phyloP scores from a whole-genome alignment of 1,284 basidiomycete genomes.

The Apiotrichum sp. region DNA sequence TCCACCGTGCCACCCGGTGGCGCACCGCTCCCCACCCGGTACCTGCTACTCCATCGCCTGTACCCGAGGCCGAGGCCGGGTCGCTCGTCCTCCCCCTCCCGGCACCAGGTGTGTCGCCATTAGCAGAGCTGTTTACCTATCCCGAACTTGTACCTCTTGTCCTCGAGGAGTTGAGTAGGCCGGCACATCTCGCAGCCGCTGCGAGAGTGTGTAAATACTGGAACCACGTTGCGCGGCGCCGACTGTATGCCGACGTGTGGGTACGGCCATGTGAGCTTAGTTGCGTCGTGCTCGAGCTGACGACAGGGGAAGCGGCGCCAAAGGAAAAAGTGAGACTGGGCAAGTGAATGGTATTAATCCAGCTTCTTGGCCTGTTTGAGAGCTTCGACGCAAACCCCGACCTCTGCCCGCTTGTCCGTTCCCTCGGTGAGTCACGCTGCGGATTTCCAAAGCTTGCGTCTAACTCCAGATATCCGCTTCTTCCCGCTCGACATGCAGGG shows the following conservation, averaged over 20 bases:
- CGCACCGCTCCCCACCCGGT: background rate
- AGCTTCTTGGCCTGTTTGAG: slow-evolving; percentile 38
- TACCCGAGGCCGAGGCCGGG: slow-evolving; percentile 2
- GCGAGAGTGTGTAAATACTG: slow-evolving; percentile 32
- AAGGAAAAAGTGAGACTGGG: slow-evolving; percentile 16
- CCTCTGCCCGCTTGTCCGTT: slow-evolving; percentile 31
- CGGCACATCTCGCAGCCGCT: slow-evolving; percentile 30
- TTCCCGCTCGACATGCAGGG: slow-evolving; percentile 38
- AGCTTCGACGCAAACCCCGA: slow-evolving; percentile 27
- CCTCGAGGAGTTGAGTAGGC: slow-evolving; percentile 30
- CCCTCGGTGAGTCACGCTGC: slow-evolving; percentile 28
- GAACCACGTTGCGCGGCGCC: slow-evolving; percentile 23
- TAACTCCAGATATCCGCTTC: slow-evolving; percentile 36
- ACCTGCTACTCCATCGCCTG: background rate
- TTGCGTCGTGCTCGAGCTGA: background rate
- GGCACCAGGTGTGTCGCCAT: slow-evolving; percentile 28
- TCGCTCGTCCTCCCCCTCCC: slow-evolving; percentile 28
- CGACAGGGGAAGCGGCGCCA: slow-evolving; percentile 35
- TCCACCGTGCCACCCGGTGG: slow-evolving; percentile 19
- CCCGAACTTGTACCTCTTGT: slow-evolving; percentile 36
- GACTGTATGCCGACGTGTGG: slow-evolving; percentile 42
- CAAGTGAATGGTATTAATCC: slow-evolving; percentile 20
- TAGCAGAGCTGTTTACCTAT: slow-evolving; percentile 28
- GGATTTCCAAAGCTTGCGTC: background rate
- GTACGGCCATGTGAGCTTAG: slow-evolving; percentile 42